Evolutionary conservation across 192 early-diverging fungal genomes (phyloP).

Genomic region (Backusella circina): DNA sequence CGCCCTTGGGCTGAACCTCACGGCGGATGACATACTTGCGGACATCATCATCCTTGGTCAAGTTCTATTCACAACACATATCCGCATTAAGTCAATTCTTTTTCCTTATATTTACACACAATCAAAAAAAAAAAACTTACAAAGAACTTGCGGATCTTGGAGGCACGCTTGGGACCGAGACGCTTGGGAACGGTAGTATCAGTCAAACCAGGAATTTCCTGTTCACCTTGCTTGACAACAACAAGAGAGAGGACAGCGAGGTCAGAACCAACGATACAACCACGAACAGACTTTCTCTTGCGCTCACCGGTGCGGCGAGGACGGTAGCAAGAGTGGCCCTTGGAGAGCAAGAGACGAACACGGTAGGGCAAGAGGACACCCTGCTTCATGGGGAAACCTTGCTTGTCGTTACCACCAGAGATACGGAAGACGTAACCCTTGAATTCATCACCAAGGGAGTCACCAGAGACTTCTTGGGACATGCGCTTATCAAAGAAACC

Average conservation of each 20-base stretch:
- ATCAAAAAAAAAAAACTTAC: background rate
- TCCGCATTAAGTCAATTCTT: background rate
- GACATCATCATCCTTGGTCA: constrained; percentile 98
- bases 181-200: constrained; percentile 92
- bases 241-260: constrained; percentile 91
- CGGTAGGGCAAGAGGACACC: constrained; percentile 81
- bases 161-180: constrained; percentile 97
- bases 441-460: constrained; percentile 97
- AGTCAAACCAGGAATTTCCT: constrained; percentile 91
- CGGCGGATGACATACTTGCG: constrained; percentile 99
- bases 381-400: constrained; percentile 99
- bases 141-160: constrained; percentile 99
- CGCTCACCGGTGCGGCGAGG: constrained; percentile 96
- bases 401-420: constrained; percentile 99
- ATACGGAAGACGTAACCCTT: constrained; percentile 99
- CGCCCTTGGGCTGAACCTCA: constrained; percentile 85
- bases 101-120: background rate
- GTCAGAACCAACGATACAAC: constrained; percentile 95
- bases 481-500: constrained; percentile 99
- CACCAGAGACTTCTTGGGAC: constrained; percentile 91
- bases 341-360: constrained; percentile 77
- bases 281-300: constrained; percentile 98
- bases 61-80: constrained; percentile 40
- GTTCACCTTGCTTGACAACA: constrained; percentile 96
- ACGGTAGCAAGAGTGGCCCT: constrained; percentile 99